Evolutionary conservation across 441 rosid species (phyloP).

Genomic region (Adansonia gregorii): DNA sequence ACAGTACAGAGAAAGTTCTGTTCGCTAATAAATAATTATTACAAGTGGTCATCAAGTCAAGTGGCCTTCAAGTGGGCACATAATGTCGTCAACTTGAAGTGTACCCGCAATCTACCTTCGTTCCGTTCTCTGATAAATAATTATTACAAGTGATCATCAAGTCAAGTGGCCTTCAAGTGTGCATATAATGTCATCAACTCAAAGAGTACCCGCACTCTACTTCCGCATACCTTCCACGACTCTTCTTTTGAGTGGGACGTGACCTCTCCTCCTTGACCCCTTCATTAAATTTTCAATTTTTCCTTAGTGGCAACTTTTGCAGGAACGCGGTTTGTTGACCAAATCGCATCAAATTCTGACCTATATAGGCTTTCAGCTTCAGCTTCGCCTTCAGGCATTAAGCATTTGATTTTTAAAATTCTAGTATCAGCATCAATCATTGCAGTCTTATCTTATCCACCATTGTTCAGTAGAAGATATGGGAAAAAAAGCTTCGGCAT

Average conservation of each 20-base stretch:
- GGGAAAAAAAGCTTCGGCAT: not conserved
- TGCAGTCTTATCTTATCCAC: not conserved
- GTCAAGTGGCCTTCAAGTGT: too few species aligned
- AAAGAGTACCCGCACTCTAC: not conserved
- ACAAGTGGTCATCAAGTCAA: too few species aligned
- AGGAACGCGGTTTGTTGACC: not conserved
- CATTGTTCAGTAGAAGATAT: not conserved
- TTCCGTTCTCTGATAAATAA: too few species aligned
- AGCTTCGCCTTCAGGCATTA: not conserved
- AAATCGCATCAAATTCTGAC: not conserved
- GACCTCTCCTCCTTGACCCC: not conserved
- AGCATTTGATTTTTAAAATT: not conserved
- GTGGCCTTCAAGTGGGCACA: too few species aligned
- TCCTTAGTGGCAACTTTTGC: not conserved
- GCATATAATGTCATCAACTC: too few species aligned
- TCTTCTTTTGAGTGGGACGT: not conserved
- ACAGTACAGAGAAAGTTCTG: too few species aligned
- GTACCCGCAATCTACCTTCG: too few species aligned
- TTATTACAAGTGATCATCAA: too few species aligned
- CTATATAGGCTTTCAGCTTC: not conserved
- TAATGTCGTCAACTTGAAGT: too few species aligned
- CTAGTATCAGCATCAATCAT: not conserved
- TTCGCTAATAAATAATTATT: too few species aligned
- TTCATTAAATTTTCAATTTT: not conserved
- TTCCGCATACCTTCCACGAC: not conserved